These are phyloP conservation scores for Carex scoparia DNA, from an alignment of 176 grass and related monocot genomes.

Conservation along the genomic window DNA sequence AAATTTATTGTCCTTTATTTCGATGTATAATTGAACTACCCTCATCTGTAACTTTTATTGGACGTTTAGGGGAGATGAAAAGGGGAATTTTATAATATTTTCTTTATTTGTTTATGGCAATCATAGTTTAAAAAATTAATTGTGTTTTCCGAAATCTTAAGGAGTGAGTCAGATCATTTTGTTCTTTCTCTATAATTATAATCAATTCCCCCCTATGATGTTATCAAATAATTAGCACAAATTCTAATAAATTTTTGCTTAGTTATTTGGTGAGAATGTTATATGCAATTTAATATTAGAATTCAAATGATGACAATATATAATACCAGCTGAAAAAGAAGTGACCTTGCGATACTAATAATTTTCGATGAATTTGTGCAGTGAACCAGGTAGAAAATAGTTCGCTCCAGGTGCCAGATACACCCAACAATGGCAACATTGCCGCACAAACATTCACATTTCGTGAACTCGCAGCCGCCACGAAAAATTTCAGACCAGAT, in stretches of 20 bases:
- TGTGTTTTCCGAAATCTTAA: neutral
- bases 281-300: neutral
- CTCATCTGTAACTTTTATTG: neutral
- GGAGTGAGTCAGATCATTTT: neutral
- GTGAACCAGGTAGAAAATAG: conserved; percentile 35
- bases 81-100: neutral
- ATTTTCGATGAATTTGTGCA: conserved; percentile 19
- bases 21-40: neutral
- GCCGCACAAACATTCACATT: conserved; percentile 83
- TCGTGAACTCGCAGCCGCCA: conserved; percentile 61
- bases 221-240: neutral
- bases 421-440: conserved; percentile 51
- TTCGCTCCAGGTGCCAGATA: conserved; percentile 29
- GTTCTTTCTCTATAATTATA: neutral
- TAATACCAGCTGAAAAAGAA: conserved; percentile 9
- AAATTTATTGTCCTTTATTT: neutral
- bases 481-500: conserved; percentile 79
- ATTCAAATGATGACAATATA: neutral
- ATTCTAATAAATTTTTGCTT: neutral
- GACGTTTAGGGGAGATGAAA: neutral
- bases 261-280: neutral
- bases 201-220: neutral
- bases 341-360: neutral
- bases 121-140: neutral
- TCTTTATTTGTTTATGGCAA: neutral